Evolutionary conservation across 1,284 basidiomycete species (phyloP), one percentile per base, ranked within the genome.

Genomic region (Rhodotorula sp.): DNA sequence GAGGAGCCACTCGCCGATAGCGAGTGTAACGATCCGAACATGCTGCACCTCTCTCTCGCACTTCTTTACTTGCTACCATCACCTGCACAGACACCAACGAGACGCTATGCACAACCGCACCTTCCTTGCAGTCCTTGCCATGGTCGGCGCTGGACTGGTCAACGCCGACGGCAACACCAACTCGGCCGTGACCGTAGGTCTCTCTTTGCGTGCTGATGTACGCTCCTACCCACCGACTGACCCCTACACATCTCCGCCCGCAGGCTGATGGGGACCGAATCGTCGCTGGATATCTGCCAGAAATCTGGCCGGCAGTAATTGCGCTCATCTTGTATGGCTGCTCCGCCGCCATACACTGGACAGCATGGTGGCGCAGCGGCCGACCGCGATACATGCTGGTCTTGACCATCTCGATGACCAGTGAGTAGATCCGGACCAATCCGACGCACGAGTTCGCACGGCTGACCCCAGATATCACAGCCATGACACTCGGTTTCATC

Each of bases 371-470:
- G 34, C 34, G 67, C 2, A 71, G 59, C 29, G 61, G 67, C 1
- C 57, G 58, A 48, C 66, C 70, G 16, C 51, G 18, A 2, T 77
- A 72, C 67, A 70, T 76, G 74, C 62, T 77, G 5, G 60, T 58
- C 2, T 46, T 77, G 7, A 62, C 70, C 20, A 74, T 77, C 48
- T 68, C 69, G 0, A 72, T 74, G 67, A 64, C 62, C 20, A 63
- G 75, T 75, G 21, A 46, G 72, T 34, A 4, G 23, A n/a, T 16
- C 23, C 8, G 3, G 6, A 8, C 48, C 59, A 14, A 21, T 20
- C 10, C 48, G 10, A 2, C 18, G 18, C 3, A 3, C n/a, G 31
- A 20, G 26, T 49, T 29, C 7, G 47, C 48, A 20, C n/a, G 26
- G 3, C 49, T 34, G 26, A 8, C 43, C 1, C 29, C 46, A 26